A percentile compares a stretch with the other conserved stretches of the same genome.
phyloP scores from a whole-genome alignment of 768 basidiomycete genomes.

The Rossbeevera mucosa region DNA sequence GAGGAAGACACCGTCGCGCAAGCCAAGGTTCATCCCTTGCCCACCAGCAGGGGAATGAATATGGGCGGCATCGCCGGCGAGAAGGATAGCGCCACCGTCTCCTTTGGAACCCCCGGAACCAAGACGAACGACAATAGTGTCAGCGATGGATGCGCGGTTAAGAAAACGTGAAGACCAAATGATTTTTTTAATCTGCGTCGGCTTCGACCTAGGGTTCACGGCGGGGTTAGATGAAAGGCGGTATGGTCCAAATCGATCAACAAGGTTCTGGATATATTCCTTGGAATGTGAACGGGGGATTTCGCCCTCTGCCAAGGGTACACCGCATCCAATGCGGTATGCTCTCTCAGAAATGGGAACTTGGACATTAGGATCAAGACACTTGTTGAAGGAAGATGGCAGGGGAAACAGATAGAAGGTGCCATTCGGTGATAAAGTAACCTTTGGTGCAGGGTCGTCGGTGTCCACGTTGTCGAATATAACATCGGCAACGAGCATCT shows the following conservation, averaged over 20 bases:
- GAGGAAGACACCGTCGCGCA: constrained; percentile 48
- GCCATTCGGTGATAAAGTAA: constrained; percentile 26
- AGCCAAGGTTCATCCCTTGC: constrained; percentile 56
- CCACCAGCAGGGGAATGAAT: constrained; percentile 54
- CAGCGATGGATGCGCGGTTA: constrained; percentile 41
- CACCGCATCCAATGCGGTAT: constrained; percentile 40
- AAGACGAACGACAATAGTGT: constrained; percentile 34
- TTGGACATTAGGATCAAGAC: not conserved
- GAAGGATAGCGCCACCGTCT: constrained; percentile 19
- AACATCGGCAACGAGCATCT: constrained; percentile 47
- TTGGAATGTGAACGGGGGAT: constrained; percentile 35
- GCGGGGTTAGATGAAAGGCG: constrained; percentile 33
- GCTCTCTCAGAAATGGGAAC: constrained; percentile 12
- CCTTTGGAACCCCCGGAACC: constrained; percentile 3
- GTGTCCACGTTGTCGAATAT: constrained; percentile 23
- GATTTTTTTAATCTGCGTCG: constrained; percentile 33
- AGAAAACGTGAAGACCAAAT: constrained; percentile 46
- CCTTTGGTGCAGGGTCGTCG: constrained; percentile 4
- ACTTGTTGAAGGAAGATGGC: constrained; percentile 26
- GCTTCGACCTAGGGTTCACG: constrained; percentile 27
- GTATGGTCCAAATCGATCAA: constrained; percentile 38
- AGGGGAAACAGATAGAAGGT: constrained; percentile 37
- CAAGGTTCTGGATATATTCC: constrained; percentile 40
- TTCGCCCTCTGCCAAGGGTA: constrained; percentile 33
- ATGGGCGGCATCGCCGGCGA: too few relatives aligned